These are phyloP conservation scores for Cyclospora cayetanensis DNA, from an alignment of 169 alveolate species.

Conservation along the genomic window DNA sequence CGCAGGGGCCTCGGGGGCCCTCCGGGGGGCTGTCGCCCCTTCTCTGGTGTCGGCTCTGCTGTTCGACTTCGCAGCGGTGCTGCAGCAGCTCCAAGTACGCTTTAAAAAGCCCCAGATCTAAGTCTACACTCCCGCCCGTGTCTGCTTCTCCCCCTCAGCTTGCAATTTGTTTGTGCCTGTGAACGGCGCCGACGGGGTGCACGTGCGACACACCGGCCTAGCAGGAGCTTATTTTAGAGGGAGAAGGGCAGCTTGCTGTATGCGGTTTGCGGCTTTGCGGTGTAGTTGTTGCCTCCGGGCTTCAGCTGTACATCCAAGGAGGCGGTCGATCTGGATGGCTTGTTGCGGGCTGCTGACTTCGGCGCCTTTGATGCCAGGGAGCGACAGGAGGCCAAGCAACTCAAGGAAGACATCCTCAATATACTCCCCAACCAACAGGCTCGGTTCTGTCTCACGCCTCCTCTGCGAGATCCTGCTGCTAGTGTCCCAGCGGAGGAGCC, in stretches of 20 bases:
- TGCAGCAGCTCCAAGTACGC: constrained; percentile 26
- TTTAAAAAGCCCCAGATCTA: too few species aligned
- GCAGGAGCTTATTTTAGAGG: too few species aligned
- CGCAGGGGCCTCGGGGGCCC: constrained; percentile 55
- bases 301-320: neutral
- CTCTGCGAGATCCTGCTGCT: neutral
- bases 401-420: neutral
- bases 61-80: constrained; percentile 11
- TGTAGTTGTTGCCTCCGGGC: neutral
- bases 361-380: neutral
- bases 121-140: too few species aligned
- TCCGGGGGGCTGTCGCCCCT: constrained; percentile 27
- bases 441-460: neutral
- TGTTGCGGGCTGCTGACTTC: neutral
- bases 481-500: neutral
- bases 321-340: neutral
- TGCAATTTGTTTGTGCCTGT: too few species aligned
- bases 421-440: neutral
- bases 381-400: neutral
- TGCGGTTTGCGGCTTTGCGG: too few species aligned
- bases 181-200: too few species aligned
- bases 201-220: too few species aligned
- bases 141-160: too few species aligned
- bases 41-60: neutral
- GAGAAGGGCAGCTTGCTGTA: too few species aligned